A percentile compares a stretch with the other conserved stretches of the same genome.
phyloP scores from a whole-genome alignment of 2,329 filamentous ascomycete species.

The Zarea fungicola region DNA sequence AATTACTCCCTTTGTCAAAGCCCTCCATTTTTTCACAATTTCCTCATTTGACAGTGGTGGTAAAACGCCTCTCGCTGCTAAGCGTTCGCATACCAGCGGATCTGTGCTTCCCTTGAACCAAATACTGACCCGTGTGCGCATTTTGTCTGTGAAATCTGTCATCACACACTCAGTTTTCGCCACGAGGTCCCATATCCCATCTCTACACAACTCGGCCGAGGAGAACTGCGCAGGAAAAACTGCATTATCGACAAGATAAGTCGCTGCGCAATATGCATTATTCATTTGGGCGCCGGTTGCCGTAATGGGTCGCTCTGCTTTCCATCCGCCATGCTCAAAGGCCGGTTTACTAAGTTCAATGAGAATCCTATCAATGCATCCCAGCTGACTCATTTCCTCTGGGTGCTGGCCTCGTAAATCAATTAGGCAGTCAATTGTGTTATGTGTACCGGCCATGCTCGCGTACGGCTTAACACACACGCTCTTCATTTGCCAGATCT shows the following conservation, averaged over 20 bases:
- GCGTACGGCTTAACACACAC: slow-evolving; percentile 35
- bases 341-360: slow-evolving; percentile 24
- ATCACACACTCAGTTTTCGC: slow-evolving; percentile 19
- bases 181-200: slow-evolving; percentile 30
- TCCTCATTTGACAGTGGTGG: slow-evolving; percentile 31
- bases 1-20: slow-evolving; percentile 25
- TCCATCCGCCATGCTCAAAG: slow-evolving; percentile 33
- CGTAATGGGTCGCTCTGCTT: slow-evolving; percentile 27
- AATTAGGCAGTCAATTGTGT: slow-evolving; percentile 29
- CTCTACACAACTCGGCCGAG: slow-evolving; percentile 26
- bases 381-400: slow-evolving; percentile 17
- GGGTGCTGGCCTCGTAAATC: slow-evolving; percentile 26
- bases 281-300: slow-evolving; percentile 36
- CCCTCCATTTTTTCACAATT: slow-evolving; percentile 30
- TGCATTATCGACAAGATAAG: slow-evolving; percentile 31
- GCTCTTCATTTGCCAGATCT: slow-evolving; percentile 29
- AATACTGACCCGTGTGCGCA: slow-evolving; percentile 11
- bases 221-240: slow-evolving; percentile 30
- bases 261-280: slow-evolving; percentile 29
- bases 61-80: slow-evolving; percentile 26
- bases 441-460: slow-evolving; percentile 31
- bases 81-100: not conserved
- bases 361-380: slow-evolving; percentile 23
- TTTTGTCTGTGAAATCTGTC: slow-evolving; percentile 19
- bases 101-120: slow-evolving; percentile 16